Conservation (phyloP, 1,139 yeast species). For the Geotrichum reessii region DNA sequence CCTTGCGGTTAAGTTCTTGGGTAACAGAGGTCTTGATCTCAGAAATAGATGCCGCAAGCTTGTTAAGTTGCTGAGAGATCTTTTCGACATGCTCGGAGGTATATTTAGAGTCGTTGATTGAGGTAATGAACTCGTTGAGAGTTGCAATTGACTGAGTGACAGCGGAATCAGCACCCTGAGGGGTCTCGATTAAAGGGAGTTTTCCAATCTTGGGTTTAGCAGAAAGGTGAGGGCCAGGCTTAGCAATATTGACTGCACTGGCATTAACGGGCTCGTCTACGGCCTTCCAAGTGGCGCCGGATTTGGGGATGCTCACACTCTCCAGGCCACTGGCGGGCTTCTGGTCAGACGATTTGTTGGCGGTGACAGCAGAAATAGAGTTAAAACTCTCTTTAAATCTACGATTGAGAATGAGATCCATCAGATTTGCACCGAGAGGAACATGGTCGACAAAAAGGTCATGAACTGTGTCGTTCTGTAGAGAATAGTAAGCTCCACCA, state of each 20-base stretch:
- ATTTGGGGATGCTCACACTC: constrained; percentile 3
- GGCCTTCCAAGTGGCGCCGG: constrained; percentile 23
- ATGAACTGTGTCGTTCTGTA: constrained; percentile 37
- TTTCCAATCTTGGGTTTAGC: constrained; percentile 10
- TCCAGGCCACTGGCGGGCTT: constrained; percentile 25
- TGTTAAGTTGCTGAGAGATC: constrained; percentile 28
- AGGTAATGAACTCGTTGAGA: constrained; percentile 48
- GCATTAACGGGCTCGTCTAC: constrained; percentile 17
- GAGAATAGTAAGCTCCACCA: constrained; percentile 38
- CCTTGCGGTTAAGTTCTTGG: constrained; percentile 23
- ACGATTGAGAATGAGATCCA: constrained; percentile 47
- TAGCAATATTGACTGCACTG: constrained; percentile 15
- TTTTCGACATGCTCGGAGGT: constrained; percentile 30
- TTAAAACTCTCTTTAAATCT: constrained; percentile 33
- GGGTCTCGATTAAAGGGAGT: constrained; percentile 28
- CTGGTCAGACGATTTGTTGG: background rate
- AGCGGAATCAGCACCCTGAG: constrained; percentile 40
- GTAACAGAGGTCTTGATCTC: constrained; percentile 24
- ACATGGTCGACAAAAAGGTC: constrained; percentile 51
- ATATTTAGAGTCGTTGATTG: constrained; percentile 42
- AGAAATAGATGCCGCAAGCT: constrained; percentile 30
- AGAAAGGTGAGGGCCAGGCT: constrained; percentile 16
- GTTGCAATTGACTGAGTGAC: constrained; percentile 46
- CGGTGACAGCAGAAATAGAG: background rate
- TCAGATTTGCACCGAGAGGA: constrained; percentile 52